These are phyloP conservation scores for Cystoisospora suis DNA, from an alignment of 169 alveolate genomes.

Conservation along the genomic window DNA sequence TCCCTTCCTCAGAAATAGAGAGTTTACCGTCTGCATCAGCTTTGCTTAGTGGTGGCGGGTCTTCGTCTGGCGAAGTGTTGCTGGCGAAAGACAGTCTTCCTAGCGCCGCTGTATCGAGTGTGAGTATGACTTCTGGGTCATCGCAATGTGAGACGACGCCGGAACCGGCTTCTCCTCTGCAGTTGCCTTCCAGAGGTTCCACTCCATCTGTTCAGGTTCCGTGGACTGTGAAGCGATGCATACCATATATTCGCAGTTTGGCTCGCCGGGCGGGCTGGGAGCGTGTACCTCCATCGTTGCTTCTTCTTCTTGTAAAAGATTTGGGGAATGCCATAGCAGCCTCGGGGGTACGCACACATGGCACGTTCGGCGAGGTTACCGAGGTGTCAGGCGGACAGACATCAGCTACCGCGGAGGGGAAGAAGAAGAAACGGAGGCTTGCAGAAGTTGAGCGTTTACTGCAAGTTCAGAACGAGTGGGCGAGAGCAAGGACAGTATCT, in stretches of 20 bases:
- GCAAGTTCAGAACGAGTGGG: slow-evolving; percentile 58
- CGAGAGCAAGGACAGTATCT: slow-evolving; percentile 35
- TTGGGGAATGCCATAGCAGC: not conserved
- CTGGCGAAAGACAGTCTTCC: not conserved
- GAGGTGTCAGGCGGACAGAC: not conserved
- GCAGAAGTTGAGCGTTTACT: slow-evolving; percentile 55
- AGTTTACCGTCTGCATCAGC: too few species aligned
- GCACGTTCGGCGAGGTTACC: not conserved
- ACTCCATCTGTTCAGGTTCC: not conserved
- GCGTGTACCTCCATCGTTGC: slow-evolving; percentile 36
- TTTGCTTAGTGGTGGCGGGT: not conserved
- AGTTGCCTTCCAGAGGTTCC: not conserved
- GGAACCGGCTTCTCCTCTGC: not conserved
- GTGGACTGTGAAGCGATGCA: not conserved
- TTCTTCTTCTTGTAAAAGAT: slow-evolving; percentile 37
- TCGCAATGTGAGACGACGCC: not conserved
- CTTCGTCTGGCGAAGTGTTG: not conserved
- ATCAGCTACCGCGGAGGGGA: not conserved
- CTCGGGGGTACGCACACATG: not conserved
- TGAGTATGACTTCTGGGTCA: not conserved
- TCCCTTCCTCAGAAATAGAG: too few species aligned
- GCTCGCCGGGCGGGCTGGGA: slow-evolving; percentile 53
- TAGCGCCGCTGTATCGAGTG: not conserved
- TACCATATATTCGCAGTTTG: slow-evolving; percentile 30
- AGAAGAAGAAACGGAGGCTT: not conserved